phyloP scores from a whole-genome alignment of 306 rosid species.

The cucumber (Cucumis sativus) region DNA sequence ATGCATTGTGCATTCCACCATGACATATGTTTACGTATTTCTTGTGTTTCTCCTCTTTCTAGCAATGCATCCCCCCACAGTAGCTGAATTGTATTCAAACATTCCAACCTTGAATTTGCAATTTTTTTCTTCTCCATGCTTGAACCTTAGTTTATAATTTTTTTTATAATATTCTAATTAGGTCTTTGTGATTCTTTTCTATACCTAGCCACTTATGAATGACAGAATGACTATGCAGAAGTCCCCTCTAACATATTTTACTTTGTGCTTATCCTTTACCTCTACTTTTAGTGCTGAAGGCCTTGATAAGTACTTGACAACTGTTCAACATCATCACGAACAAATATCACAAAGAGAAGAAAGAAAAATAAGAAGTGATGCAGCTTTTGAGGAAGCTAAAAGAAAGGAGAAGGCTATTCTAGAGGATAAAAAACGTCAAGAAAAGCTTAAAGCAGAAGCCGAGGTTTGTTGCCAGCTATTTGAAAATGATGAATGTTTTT shows the following conservation, averaged over 20 bases:
- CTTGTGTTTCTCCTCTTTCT: background rate
- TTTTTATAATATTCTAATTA: background rate
- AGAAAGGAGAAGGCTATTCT: conserved; percentile 61
- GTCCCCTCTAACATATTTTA: background rate
- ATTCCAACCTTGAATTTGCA: background rate
- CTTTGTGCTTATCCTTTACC: background rate
- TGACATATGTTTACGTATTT: background rate
- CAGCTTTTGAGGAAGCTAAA: conserved; percentile 80
- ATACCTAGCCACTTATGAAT: background rate
- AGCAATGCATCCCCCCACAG: no score
- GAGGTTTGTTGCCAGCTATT: conserved; percentile 32
- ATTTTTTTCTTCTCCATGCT: background rate
- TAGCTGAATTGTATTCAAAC: background rate
- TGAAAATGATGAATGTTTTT: background rate
- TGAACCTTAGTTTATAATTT: background rate
- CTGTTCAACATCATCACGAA: conserved; percentile 72
- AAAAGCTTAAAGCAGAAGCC: conserved; percentile 73
- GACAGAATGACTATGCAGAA: background rate
- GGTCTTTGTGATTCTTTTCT: background rate
- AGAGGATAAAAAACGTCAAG: conserved; percentile 74
- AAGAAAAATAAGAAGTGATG: conserved; percentile 75
- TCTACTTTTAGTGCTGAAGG: conserved; percentile 59
- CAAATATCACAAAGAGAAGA: conserved; percentile 83
- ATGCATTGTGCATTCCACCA: background rate
- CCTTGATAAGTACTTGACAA: conserved; percentile 82